Conservation (phyloP, 225 moss, liverwort and hornwort genomes). For the Lunularia cruciata region DNA sequence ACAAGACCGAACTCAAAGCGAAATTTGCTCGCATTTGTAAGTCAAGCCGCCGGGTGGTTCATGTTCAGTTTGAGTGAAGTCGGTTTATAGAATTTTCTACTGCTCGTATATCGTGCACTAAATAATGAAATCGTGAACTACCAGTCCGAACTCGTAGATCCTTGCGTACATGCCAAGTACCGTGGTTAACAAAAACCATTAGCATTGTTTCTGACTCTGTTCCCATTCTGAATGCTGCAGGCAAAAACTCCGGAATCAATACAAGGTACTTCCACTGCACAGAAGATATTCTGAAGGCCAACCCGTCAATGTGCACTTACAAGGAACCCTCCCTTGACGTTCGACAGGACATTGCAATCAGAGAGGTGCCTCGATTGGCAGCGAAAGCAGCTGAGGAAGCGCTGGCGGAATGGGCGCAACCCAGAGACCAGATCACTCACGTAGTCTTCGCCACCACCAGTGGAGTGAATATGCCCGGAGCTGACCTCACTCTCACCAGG, state of each 20-base stretch:
- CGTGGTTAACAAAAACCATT: no score
- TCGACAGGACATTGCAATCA: constrained; percentile 61
- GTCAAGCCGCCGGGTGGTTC: background rate
- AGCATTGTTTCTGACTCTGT: no score
- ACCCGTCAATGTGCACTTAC: no score
- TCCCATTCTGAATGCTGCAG: no score
- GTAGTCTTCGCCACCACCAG: constrained; percentile 21
- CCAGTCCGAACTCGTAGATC: no score
- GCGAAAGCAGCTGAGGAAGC: constrained; percentile 47
- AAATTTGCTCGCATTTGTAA: constrained; percentile 17
- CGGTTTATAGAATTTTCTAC: no score
- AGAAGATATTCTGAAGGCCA: constrained; percentile 37
- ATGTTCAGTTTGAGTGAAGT: background rate
- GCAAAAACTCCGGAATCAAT: constrained; percentile 49
- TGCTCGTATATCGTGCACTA: no score
- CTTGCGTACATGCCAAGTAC: no score
- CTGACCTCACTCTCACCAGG: background rate
- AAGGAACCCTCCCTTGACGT: constrained; percentile 39
- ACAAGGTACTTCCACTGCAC: constrained; percentile 52
- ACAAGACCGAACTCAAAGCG: constrained; percentile 13
- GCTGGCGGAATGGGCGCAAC: constrained; percentile 14
- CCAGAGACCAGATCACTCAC: constrained; percentile 14
- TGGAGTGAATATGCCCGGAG: constrained; percentile 18
- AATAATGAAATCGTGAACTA: no score
- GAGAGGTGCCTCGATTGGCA: constrained; percentile 62